Evolutionary conservation across 2,329 filamentous ascomycete species (phyloP), one percentile per base, ranked within the genome.

Genomic region (Xylariaceae sp.): DNA sequence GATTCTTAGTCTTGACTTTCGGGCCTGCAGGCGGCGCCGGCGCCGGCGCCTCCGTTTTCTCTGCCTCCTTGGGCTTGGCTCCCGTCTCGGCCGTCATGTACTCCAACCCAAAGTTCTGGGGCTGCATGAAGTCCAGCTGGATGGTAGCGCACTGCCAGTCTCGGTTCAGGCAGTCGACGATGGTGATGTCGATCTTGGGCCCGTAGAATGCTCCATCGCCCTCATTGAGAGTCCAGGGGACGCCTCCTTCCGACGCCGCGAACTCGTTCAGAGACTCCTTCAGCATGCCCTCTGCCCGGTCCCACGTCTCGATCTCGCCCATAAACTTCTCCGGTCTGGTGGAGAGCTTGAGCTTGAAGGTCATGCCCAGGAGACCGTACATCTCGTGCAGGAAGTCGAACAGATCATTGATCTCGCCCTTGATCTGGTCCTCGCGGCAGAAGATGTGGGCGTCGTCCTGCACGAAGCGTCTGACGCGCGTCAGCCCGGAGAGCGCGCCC

Each of bases 201-300:
- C 92, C 92, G 59, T 98, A 98, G 65, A 96, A 98, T 33, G 92
- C 92, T 55, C 92, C 92, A 51, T 98, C 92, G 37, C 90, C 92
- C 39, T 87, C 83, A 61, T 96, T 94, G 32, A 94, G 69, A 58
- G 86, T 83, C 92, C 92, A 98, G 43, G 78, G 68, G 21, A 78
- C 72, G 39, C 80, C 75, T 28, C 43, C 53, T 14, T 60, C 60
- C 36, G 60, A 58, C 14, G 62, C 63, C 36, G 76, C 72, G 59
- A 95, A 96, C 42, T 80, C 72, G 45, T 92, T 75, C 31, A 98
- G 70, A 13, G 89, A 86, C 40, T 80, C 71, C 53, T 79, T 80
- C 32, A 98, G 71, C 57, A 83, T 86, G 12, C 67, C 70, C 62
- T 98, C 92, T 22, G 92, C 92, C 42, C 78, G 76, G 57, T 96